phyloP scores from a whole-genome alignment of 805 yeast genomes.

The Starmera pachycereana region DNA sequence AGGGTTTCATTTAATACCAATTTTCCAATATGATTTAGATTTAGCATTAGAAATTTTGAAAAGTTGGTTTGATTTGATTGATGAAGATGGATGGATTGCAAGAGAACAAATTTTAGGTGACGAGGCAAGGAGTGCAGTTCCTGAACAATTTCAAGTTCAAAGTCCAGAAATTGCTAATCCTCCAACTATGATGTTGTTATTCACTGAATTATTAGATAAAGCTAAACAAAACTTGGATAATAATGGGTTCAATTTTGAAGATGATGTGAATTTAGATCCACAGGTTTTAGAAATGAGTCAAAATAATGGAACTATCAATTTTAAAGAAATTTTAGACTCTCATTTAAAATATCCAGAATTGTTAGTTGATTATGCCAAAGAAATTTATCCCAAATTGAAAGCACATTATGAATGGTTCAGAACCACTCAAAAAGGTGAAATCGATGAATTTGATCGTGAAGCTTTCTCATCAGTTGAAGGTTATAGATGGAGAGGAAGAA shows the following conservation, averaged over 20 bases:
- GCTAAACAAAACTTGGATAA: constrained; percentile 21
- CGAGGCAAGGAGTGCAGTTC: constrained; percentile 84
- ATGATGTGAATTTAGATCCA: constrained; percentile 18
- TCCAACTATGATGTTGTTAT: constrained; percentile 78
- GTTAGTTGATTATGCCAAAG: constrained; percentile 43
- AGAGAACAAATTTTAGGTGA: constrained; percentile 90
- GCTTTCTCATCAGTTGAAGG: constrained; percentile 46
- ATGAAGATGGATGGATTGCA: constrained; percentile 93
- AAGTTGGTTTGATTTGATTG: constrained; percentile 83
- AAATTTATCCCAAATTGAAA: constrained; percentile 67
- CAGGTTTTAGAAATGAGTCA: constrained; percentile 8
- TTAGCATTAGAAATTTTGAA: constrained; percentile 67
- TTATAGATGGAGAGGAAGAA: constrained; percentile 91
- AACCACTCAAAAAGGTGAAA: constrained; percentile 65
- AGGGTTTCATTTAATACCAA: constrained; percentile 84
- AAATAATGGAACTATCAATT: constrained; percentile 13
- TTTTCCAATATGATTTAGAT: constrained; percentile 76
- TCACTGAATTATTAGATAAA: constrained; percentile 44
- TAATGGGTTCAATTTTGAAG: constrained; percentile 9
- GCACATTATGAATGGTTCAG: constrained; percentile 82
- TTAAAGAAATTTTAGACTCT: constrained; percentile 34
- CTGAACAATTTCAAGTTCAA: constrained; percentile 73
- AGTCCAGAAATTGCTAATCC: constrained; percentile 90
- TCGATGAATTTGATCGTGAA: constrained; percentile 59
- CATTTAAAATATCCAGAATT: constrained; percentile 51